Evolutionary conservation across 116 monocot genomes (phyloP), one percentile per base, ranked within the genome.

Genomic region (Phalaenopsis hybrid): DNA sequence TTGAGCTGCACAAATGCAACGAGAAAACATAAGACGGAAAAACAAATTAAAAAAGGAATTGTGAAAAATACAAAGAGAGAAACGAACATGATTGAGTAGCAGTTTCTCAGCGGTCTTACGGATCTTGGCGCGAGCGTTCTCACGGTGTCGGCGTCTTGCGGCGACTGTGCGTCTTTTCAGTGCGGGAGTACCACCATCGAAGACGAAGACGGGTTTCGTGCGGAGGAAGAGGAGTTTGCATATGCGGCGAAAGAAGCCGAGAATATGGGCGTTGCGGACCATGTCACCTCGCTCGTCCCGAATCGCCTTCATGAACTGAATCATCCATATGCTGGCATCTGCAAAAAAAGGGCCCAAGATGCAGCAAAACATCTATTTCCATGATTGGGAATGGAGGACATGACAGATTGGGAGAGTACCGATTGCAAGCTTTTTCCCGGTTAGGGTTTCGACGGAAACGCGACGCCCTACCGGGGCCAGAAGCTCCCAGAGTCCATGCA

Each of bases 301-400:
- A 91, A 99, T 99, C 69, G 99, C 99, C 88, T 94, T 95, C 91
- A 95, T 92, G 95, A 99, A 99, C 85, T 99, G 99, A 51, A 99
- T 88, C 86, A 99, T 92, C 99, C 99, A 99, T 83, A 99, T 99
- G 88, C 99, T 99, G 76, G 99, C 99, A 74, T 99, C 99, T 93
- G 83, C 65, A 17, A 52, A 28, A 41, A 31, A 76, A 34, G n/a
- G 75, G 18, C 15, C 17, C 1, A 2, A 9, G 20, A 34, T 28
- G 65, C 28, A 65, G 45, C 3, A 31, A 23, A 45, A 76, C 33
- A 46, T 69, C 4, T 8, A 28, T 9, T 31, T 65, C 8, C 23
- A 59, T 51, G 8, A 63, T 44, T 21, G 37, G 6, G 46, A n/a
- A 34, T 79, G 23, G 0, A 70, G 3, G 58, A 13, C 45, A 37